Evolutionary conservation across 2,329 filamentous ascomycete genomes (phyloP).

Genomic region (Fusarium cicatricum): DNA sequence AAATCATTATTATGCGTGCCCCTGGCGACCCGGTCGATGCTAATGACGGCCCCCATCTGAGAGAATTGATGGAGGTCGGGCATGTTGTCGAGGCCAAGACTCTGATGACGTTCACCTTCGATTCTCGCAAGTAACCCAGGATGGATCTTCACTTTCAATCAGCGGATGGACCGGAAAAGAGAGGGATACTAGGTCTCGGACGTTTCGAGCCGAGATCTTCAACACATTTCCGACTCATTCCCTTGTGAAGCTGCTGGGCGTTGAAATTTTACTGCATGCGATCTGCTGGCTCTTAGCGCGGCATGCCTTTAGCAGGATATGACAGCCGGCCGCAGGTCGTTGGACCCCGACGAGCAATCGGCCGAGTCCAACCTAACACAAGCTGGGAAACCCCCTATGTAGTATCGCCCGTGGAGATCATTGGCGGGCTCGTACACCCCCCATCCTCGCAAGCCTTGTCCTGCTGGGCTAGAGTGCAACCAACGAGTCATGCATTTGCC

Average conservation of each 20-base stretch:
- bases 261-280: background rate
- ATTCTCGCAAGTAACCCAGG: background rate
- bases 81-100: background rate
- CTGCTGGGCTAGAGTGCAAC: background rate
- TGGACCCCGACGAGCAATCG: conserved; percentile 27
- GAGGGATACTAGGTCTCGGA: background rate
- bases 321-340: conserved; percentile 5
- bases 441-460: conserved; percentile 14
- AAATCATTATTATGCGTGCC: conserved; percentile 28
- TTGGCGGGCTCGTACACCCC: conserved; percentile 16
- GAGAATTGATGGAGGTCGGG: background rate
- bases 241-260: background rate
- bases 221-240: conserved; percentile 6
- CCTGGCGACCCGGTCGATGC: conserved; percentile 5
- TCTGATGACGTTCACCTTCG: background rate
- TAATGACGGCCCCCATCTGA: background rate
- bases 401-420: conserved; percentile 15
- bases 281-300: conserved; percentile 15
- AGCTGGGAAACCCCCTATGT: background rate
- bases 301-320: conserved; percentile 1
- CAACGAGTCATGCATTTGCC: conserved; percentile 28
- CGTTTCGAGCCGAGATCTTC: background rate
- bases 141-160: background rate
- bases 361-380: conserved; percentile 23
- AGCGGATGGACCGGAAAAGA: background rate